Conservation (phyloP, 2,329 filamentous ascomycete genomes). For the Penicillium crustosum region DNA sequence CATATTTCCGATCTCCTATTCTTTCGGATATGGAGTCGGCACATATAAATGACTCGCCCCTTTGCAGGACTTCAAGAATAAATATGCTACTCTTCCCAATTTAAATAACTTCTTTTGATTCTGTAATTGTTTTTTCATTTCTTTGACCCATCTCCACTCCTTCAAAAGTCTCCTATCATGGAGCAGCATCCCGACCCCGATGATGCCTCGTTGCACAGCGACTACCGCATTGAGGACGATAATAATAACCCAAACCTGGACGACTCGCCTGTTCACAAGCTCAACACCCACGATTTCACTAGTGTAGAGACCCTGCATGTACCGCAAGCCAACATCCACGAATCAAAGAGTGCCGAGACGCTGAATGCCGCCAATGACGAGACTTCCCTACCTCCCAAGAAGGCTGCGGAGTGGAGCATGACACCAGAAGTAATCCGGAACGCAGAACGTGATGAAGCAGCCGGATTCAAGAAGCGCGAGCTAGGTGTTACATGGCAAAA, state of each 20-base stretch:
- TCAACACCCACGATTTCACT: constrained; percentile 9
- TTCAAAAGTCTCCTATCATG: constrained; percentile 7
- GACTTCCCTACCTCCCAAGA: constrained; percentile 19
- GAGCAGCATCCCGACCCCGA: constrained; percentile 9
- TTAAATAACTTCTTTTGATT: background rate
- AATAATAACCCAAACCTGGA: background rate
- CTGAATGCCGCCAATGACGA: constrained; percentile 12
- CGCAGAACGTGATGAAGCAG: constrained; percentile 14
- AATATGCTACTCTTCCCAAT: background rate
- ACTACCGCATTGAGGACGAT: constrained; percentile 1
- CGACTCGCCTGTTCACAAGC: background rate
- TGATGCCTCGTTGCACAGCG: constrained; percentile 6
- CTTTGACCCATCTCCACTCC: constrained; percentile 5
- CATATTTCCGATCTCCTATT: background rate
- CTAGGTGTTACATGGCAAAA: constrained; percentile 12
- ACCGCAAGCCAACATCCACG: constrained; percentile 21
- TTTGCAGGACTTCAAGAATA: background rate
- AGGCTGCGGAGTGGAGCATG: constrained; percentile 47
- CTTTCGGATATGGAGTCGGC: constrained; percentile 6
- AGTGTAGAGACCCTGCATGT: constrained; percentile 16
- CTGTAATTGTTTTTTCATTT: background rate
- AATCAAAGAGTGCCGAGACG: constrained; percentile 24
- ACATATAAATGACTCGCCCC: constrained; percentile 2
- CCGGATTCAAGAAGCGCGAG: constrained; percentile 9
- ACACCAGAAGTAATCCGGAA: constrained; percentile 49